Evolutionary conservation across 495 filamentous ascomycete species (phyloP), one percentile per base, ranked within the genome.

Genomic region (Hypoxylon subgilvum): DNA sequence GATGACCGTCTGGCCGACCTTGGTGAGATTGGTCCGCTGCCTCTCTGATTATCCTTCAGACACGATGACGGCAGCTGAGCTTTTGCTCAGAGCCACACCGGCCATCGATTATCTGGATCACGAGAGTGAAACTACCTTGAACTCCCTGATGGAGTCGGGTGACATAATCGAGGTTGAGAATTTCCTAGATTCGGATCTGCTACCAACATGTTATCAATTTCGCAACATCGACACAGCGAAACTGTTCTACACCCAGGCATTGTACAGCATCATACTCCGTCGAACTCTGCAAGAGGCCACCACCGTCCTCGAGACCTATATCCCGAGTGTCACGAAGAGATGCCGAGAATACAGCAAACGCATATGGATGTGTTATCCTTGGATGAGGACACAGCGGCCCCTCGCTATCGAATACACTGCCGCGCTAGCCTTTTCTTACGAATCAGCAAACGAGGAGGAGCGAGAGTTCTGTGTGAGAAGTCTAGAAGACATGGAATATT

Each of bases 401-500:
- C 44, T 67, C 18, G 56, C 60, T 7, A 54, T 69, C 25, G 67
- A 69, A 43, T 69, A 50, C 51, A 69, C 67, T 9, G 64, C 49
- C 3, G 46, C 55, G 7, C 34, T 65, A 6, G 60, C 54, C n/a
- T 69, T 69, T 40, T 65, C 67, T 30, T 69, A 65, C 36, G 67
- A 69, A 45, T 59, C 67, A 1, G 67, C 59, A 39, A 61, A 62
- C 32, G 48, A 64, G 14, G 49, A 67, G 10, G 67, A 69, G 53
- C 59, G 64, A 19, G 41, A 53, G 4, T 67, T 67, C 35, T 67
- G 67, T 28, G 42, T 57, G 6, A 57, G 40, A 38, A 45, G 60
- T 55, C 38, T 67, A 2, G 46, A 25, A n/a, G 60, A 67, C n/a
- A 61, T 69, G 60, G 67, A 69, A 30, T 57, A 56, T 22, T 69